Percentiles rank a stretch among this genome's conserved stretches.
These are phyloP conservation scores for Phaeosphaeria sp. DNA, from an alignment of 2,329 filamentous ascomycete genomes.

Conservation along the genomic window DNA sequence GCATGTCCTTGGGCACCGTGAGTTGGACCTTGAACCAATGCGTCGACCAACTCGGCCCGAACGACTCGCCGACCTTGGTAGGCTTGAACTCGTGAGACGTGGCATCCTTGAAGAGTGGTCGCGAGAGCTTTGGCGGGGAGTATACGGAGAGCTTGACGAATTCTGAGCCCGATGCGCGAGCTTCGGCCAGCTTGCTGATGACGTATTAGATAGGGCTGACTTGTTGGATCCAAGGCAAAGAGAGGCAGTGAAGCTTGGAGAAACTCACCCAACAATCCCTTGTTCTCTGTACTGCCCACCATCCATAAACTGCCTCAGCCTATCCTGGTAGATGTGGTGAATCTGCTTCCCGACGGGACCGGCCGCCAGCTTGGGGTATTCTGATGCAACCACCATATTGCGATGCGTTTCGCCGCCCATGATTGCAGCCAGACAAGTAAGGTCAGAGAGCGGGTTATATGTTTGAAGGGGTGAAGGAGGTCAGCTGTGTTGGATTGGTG, in stretches of 20 bases:
- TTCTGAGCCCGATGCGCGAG: constrained; percentile 69
- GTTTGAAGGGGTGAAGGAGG: neutral
- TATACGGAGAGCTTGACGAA: constrained; percentile 87
- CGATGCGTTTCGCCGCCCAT: constrained; percentile 48
- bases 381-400: constrained; percentile 31
- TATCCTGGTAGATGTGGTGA: constrained; percentile 81
- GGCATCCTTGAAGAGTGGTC: constrained; percentile 88
- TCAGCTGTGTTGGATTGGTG: constrained; percentile 16
- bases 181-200: constrained; percentile 74
- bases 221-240: too few relatives aligned
- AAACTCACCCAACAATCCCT: constrained; percentile 72
- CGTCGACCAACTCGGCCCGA: constrained; percentile 95
- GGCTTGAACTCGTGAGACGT: constrained; percentile 75
- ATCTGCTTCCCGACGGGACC: constrained; percentile 62
- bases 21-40: constrained; percentile 94
- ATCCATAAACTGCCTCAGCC: constrained; percentile 81
- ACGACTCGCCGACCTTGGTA: constrained; percentile 76
- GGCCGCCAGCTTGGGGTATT: constrained; percentile 44
- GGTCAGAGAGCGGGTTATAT: neutral
- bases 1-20: constrained; percentile 75
- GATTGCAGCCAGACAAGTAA: constrained; percentile 3
- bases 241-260: neutral
- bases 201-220: constrained; percentile 16
- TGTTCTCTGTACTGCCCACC: constrained; percentile 73
- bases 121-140: constrained; percentile 77